These are phyloP conservation scores for Apophysomyces elegans DNA, from an alignment of 371 early-diverging fungal species.

Conservation along the genomic window DNA sequence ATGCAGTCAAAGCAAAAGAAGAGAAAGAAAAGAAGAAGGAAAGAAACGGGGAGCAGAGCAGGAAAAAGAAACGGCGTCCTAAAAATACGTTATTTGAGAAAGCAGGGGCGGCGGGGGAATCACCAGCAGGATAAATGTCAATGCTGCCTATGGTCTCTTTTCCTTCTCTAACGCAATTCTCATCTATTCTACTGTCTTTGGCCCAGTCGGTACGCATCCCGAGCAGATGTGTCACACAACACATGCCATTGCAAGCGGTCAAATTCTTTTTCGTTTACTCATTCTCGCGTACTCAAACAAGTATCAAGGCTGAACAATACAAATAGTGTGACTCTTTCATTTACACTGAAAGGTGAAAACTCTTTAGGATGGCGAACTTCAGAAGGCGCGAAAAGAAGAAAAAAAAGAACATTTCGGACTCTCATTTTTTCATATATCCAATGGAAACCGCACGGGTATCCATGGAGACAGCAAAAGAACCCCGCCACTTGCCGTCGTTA, in stretches of 20 bases:
- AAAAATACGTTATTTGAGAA: constrained; percentile 7
- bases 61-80: constrained; percentile 8
- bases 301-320: constrained; percentile 5
- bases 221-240: constrained; percentile 10
- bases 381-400: neutral
- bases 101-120: constrained; percentile 12
- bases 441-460: no score
- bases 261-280: constrained; percentile 2
- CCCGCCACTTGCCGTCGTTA: no score
- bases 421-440: no score
- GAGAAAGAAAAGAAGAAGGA: constrained; percentile 1
- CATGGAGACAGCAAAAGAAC: no score
- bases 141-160: neutral
- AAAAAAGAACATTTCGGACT: neutral
- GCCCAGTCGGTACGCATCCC: constrained; percentile 12
- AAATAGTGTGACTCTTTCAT: constrained; percentile 2
- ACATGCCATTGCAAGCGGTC: constrained; percentile 2
- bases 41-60: constrained; percentile 8
- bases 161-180: neutral
- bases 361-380: no score
- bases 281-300: neutral
- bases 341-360: no score
- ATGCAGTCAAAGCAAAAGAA: constrained; percentile 2
- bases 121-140: neutral
- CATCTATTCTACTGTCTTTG: neutral